Percentiles rank a stretch among this genome's conserved stretches.
Conservation (phyloP, 768 basidiomycete species). For the Termitomyces sp. region DNA sequence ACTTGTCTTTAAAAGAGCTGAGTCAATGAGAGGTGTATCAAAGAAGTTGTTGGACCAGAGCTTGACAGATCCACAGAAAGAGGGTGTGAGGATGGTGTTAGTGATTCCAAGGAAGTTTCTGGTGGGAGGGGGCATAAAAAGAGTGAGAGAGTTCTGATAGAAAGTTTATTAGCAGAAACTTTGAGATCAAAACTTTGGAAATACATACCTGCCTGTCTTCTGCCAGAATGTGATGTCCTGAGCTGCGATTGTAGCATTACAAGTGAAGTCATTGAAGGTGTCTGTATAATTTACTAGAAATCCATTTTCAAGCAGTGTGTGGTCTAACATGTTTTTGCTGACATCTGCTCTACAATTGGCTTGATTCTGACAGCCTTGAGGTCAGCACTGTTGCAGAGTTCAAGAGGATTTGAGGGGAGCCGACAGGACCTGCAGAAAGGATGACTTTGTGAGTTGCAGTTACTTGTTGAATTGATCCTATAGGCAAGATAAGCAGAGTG, state of each 20-base stretch:
- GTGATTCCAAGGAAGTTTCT: conserved; percentile 5
- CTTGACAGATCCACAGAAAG: conserved; percentile 9
- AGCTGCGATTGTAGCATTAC: background rate
- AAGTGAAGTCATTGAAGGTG: background rate
- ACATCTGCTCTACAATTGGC: conserved; percentile 30
- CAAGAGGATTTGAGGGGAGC: conserved; percentile 26
- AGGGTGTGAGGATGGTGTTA: background rate
- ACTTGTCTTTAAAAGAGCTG: conserved; percentile 2
- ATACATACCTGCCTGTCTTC: background rate
- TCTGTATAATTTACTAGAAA: background rate
- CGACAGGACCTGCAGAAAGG: conserved; percentile 29
- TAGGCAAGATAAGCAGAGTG: background rate
- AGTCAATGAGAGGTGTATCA: conserved; percentile 7
- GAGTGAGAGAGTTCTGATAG: background rate
- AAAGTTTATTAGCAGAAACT: background rate
- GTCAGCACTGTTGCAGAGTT: conserved; percentile 20
- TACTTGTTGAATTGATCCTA: conserved; percentile 7
- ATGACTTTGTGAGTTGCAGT: conserved; percentile 31
- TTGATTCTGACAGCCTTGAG: conserved; percentile 18
- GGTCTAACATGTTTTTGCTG: conserved; percentile 34
- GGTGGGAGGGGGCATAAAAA: background rate
- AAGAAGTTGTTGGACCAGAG: conserved; percentile 4
- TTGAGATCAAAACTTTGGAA: background rate
- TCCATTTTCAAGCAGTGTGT: conserved; percentile 11
- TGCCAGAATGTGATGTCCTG: background rate